Evolutionary conservation across 352 stramenopile species (phyloP).

Genomic region (Albugo laibachii): DNA sequence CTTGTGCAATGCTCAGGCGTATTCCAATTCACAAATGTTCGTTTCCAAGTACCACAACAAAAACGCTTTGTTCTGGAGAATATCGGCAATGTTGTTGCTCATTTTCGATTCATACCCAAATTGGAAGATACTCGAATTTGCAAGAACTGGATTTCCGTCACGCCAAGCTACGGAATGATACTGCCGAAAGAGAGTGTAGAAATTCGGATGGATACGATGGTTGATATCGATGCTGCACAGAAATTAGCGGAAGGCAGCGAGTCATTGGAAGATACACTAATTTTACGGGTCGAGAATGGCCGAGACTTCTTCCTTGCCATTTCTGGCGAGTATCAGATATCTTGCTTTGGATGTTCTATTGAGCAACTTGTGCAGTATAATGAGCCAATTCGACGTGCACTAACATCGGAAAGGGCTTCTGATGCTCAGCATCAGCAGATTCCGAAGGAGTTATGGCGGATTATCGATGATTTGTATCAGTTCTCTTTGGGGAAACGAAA

Average conservation of each 20-base stretch:
- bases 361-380: slow-evolving; percentile 86
- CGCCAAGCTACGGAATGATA: slow-evolving; percentile 80
- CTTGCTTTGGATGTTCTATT: slow-evolving; percentile 90
- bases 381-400: slow-evolving; percentile 66
- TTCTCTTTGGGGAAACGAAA: slow-evolving; percentile 60
- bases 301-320: slow-evolving; percentile 92
- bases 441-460: slow-evolving; percentile 94
- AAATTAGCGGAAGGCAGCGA: slow-evolving; percentile 80
- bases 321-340: slow-evolving; percentile 79
- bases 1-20: slow-evolving; percentile 18
- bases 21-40: slow-evolving; percentile 36
- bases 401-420: slow-evolving; percentile 4
- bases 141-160: slow-evolving; percentile 86
- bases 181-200: slow-evolving; percentile 49
- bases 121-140: slow-evolving; percentile 69
- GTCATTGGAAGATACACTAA: slow-evolving; percentile 91
- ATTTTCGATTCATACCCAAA: slow-evolving; percentile 87
- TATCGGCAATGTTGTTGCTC: slow-evolving; percentile 84
- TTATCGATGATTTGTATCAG: slow-evolving; percentile 91
- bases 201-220: slow-evolving; percentile 82
- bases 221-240: slow-evolving; percentile 80
- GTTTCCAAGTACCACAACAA: slow-evolving; percentile 38
- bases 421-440: slow-evolving; percentile 42
- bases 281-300: slow-evolving; percentile 91
- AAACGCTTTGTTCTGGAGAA: slow-evolving; percentile 71